Evolutionary conservation across 2,329 filamentous ascomycete genomes (phyloP).

Genomic region (Polytolypa hystricis): DNA sequence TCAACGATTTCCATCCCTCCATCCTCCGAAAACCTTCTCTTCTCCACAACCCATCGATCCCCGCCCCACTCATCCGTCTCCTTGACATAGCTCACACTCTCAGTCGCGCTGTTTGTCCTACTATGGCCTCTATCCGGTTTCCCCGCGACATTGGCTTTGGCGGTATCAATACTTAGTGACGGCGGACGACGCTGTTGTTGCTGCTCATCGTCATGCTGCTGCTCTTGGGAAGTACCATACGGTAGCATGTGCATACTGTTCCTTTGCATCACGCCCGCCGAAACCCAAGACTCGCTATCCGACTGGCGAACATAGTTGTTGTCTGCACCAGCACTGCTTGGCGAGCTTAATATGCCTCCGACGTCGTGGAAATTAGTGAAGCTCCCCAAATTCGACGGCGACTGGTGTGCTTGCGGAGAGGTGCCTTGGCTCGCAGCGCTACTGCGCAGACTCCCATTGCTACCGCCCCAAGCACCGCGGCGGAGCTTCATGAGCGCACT

Average conservation of each 20-base stretch:
- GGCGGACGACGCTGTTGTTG: background rate
- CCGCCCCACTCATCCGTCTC: constrained; percentile 19
- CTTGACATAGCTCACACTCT: constrained; percentile 26
- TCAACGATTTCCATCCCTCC: constrained; percentile 24
- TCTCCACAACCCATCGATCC: constrained; percentile 27
- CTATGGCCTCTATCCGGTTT: constrained; percentile 16
- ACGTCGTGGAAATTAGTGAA: constrained; percentile 24
- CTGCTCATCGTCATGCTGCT: background rate
- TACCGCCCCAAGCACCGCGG: constrained; percentile 68
- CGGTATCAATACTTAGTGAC: constrained; percentile 6
- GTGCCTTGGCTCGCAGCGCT: constrained; percentile 28
- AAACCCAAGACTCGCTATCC: background rate
- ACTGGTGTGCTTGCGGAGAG: constrained; percentile 25
- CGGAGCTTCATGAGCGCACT: constrained; percentile 62
- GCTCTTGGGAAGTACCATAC: background rate
- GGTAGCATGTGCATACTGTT: background rate
- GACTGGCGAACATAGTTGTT: background rate
- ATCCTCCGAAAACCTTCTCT: constrained; percentile 22
- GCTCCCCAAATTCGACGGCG: constrained; percentile 25
- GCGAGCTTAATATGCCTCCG: background rate
- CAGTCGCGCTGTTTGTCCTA: constrained; percentile 23
- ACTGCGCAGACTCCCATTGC: constrained; percentile 59
- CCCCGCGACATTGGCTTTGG: constrained; percentile 1
- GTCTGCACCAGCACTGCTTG: background rate
- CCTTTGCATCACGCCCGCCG: background rate